phyloP scores from a whole-genome alignment of 2,329 filamentous ascomycete genomes.

The Didymosphaeria variabile region DNA sequence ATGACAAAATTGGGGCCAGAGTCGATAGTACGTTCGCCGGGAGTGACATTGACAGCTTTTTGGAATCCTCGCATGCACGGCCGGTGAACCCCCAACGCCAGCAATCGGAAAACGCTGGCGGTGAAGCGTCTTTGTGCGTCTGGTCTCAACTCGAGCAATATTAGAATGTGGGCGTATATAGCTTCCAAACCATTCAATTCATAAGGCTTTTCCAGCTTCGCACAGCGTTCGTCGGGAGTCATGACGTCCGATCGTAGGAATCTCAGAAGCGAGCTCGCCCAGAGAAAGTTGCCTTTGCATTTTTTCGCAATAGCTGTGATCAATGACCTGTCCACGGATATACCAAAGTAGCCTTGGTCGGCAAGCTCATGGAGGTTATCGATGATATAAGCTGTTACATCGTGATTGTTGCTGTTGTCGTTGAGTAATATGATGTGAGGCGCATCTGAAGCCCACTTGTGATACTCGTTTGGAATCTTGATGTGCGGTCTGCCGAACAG shows the following conservation, averaged over 20 bases:
- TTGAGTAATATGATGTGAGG: slow-evolving; percentile 35
- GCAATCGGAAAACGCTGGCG: slow-evolving; percentile 36
- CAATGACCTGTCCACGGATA: slow-evolving; percentile 34
- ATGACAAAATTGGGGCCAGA: slow-evolving; percentile 18
- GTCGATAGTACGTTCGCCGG: slow-evolving; percentile 19
- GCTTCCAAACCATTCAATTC: slow-evolving; percentile 31
- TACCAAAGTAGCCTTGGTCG: slow-evolving; percentile 42
- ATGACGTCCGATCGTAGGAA: slow-evolving; percentile 36
- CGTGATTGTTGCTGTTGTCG: slow-evolving; percentile 26
- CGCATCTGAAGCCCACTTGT: slow-evolving; percentile 39
- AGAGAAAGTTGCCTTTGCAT: slow-evolving; percentile 41
- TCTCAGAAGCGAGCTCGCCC: slow-evolving; percentile 35
- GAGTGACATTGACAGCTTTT: slow-evolving; percentile 28
- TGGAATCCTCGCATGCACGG: slow-evolving; percentile 31
- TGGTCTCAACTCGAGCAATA: slow-evolving; percentile 26
- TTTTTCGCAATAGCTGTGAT: slow-evolving; percentile 27
- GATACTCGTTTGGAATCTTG: slow-evolving; percentile 37
- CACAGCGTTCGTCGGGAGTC: slow-evolving; percentile 36
- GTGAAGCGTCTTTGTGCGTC: slow-evolving; percentile 32
- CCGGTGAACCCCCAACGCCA: slow-evolving; percentile 35
- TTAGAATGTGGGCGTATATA: slow-evolving; percentile 34
- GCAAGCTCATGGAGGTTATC: slow-evolving; percentile 35
- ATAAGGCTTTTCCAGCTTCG: slow-evolving; percentile 27
- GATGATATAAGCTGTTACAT: slow-evolving; percentile 30
- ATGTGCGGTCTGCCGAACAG: slow-evolving; percentile 39